Base-by-base conservation (phyloP, 495 filamentous ascomycete species). In the Xylaria bambusicola region DNA sequence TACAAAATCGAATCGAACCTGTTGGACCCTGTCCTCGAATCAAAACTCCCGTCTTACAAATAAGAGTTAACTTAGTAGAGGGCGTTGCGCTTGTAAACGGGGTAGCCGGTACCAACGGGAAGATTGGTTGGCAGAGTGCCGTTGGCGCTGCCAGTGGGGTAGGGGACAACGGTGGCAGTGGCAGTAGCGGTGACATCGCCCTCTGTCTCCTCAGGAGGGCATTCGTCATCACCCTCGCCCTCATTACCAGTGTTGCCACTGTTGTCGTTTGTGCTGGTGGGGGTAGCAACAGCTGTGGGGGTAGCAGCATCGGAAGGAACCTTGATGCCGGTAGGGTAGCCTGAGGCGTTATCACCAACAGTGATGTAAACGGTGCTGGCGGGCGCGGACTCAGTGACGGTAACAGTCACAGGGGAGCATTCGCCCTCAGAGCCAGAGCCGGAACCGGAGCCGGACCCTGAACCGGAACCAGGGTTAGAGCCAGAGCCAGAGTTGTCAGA, bases 311-410 rank as follows among this genome's bases (percentile, higher is more conserved):
- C 49, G 15, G 62, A 20, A 41, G 33, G 26, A 38, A 38, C 60
- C 45, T 62, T 60, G 50, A 35, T 40, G 10, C 45, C 38, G 20
- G 56, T 50, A 15, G 56, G 27, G 7, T 35, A 46, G 40, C 49
- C n/a, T n/a, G 18, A 13, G 12, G 23, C 15, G 24, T 18, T 61
- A 9, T 47, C 29, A 35, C 50, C 57, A 26, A 55, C 48, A 12
- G 77, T 81, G 31, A 81, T 62, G 69, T 76, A 78, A 59, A 79
- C 70, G 49, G 77, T 79, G 56, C 51, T 55, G 23, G 68, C 66
- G 1, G 68, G 60, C 6, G 64, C 61, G 27, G 70, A 61, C 58
- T 63, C 51, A 31, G 79, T 78, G 46, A 73, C 72, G 49, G 74
- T 76, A 9, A 72, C 72, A 33, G 71, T 66, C 27, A 53, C 67